These are phyloP conservation scores for Schizonepeta tenuifolia DNA, from an alignment of 257 asterid genomes.

Conservation along the genomic window DNA sequence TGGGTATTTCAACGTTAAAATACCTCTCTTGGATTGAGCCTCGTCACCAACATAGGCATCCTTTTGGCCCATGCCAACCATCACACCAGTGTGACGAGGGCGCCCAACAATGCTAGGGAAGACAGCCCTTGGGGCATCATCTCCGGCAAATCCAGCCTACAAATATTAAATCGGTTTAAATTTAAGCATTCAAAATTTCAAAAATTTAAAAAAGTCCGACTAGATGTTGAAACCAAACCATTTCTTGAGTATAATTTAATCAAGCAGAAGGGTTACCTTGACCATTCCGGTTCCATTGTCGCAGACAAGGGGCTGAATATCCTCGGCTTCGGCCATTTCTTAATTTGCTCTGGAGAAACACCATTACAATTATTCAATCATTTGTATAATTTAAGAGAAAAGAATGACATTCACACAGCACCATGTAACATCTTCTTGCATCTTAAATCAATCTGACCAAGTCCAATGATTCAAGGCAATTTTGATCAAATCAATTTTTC, in stretches of 20 bases:
- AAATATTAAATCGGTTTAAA: constrained; percentile 24
- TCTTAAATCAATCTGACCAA: constrained; percentile 11
- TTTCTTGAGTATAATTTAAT: too few species aligned
- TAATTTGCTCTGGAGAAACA: constrained; percentile 34
- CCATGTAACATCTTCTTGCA: constrained; percentile 1
- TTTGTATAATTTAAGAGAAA: not conserved
- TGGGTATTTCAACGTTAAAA: constrained; percentile 78
- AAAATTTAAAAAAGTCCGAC: not conserved
- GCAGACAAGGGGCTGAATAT: constrained; percentile 66
- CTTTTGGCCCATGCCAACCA: constrained; percentile 92
- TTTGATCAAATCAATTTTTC: not conserved
- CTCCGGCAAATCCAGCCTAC: constrained; percentile 73
- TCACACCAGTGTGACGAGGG: constrained; percentile 74
- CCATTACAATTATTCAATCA: not conserved
- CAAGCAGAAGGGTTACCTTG: constrained; percentile 41
- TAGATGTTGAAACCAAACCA: not conserved
- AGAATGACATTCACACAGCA: not conserved
- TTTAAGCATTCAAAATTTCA: not conserved
- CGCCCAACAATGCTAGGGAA: constrained; percentile 68
- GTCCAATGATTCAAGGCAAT: constrained; percentile 3
- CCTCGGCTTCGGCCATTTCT: constrained; percentile 68
- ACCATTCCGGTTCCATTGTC: constrained; percentile 76
- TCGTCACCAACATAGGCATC: constrained; percentile 89
- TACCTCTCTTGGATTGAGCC: constrained; percentile 91
- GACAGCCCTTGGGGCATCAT: constrained; percentile 73